These are phyloP conservation scores for Teratosphaeria pseudoeucalypti DNA, from an alignment of 2,329 filamentous ascomycete genomes.

Conservation along the genomic window DNA sequence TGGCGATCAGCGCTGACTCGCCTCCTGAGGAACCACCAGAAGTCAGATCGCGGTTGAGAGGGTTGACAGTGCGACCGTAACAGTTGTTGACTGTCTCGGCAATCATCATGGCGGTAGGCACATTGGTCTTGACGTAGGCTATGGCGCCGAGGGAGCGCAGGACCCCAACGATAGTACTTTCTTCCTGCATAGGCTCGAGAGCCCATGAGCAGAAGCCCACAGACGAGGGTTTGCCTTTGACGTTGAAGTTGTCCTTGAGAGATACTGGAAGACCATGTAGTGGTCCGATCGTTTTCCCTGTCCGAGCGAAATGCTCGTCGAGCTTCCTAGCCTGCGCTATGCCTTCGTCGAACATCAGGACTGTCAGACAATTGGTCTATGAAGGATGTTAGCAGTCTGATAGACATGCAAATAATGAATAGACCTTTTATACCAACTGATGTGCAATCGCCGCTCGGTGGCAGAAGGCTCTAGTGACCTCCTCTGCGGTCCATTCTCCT, in stretches of 20 bases:
- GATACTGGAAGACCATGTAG: slow-evolving; percentile 58
- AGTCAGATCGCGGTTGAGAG: slow-evolving; percentile 48
- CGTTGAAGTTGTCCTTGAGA: slow-evolving; percentile 62
- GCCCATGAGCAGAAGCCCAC: slow-evolving; percentile 56
- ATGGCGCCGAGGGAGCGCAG: slow-evolving; percentile 52
- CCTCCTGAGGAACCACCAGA: slow-evolving; percentile 58
- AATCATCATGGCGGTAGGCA: slow-evolving; percentile 61
- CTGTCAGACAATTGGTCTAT: slow-evolving; percentile 51
- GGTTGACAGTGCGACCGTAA: slow-evolving; percentile 51
- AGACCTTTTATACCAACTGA: slow-evolving; percentile 35
- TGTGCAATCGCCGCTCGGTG: slow-evolving; percentile 46
- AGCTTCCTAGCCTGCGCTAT: slow-evolving; percentile 41
- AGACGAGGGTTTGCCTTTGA: slow-evolving; percentile 49
- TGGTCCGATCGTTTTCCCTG: slow-evolving; percentile 45
- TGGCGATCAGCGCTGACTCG: slow-evolving; percentile 52
- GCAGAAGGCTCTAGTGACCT: slow-evolving; percentile 45
- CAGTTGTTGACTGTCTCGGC: slow-evolving; percentile 57
- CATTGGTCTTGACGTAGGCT: slow-evolving; percentile 60
- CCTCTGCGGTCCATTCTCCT: slow-evolving; percentile 39
- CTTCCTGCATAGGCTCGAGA: slow-evolving; percentile 45
- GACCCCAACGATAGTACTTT: slow-evolving; percentile 49
- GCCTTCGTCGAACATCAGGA: slow-evolving; percentile 46
- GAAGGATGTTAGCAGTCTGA: not conserved
- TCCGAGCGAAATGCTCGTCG: slow-evolving; percentile 40
- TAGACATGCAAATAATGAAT: not conserved